A percentile compares a stretch with the other conserved stretches of the same genome.
Evolutionary conservation across 1,139 yeast genomes (phyloP).

Genomic region (Debaryomyces subglobosus): DNA sequence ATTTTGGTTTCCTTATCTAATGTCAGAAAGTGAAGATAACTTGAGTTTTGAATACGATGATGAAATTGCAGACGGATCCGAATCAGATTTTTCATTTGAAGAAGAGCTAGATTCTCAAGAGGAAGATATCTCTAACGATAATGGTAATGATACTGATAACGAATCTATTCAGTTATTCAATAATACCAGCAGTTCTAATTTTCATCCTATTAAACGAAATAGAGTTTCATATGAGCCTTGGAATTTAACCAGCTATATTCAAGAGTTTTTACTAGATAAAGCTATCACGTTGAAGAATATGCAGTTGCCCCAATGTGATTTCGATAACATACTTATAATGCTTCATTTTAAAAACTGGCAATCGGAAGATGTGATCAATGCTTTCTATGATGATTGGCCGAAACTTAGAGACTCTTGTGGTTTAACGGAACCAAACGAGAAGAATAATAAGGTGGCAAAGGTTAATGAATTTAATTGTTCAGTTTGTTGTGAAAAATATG

Average conservation of each 20-base stretch:
- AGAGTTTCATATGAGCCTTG: constrained; percentile 32
- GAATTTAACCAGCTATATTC: constrained; percentile 30
- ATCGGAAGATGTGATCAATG: constrained; percentile 68
- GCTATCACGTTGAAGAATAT: constrained; percentile 23
- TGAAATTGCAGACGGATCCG: constrained; percentile 18
- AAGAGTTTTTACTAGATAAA: constrained; percentile 21
- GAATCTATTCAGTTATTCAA: constrained; percentile 10
- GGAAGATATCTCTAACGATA: constrained; percentile 9
- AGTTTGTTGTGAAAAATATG: constrained; percentile 69
- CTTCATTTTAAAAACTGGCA: constrained; percentile 74
- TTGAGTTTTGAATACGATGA: constrained; percentile 25
- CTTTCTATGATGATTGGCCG: constrained; percentile 58
- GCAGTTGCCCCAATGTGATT: constrained; percentile 34
- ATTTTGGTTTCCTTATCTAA: constrained; percentile 4
- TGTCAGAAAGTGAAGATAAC: constrained; percentile 22
- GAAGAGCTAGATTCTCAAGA: constrained; percentile 12
- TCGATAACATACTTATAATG: constrained; percentile 51
- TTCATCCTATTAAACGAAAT: constrained; percentile 22
- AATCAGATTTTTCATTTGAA: constrained; percentile 17
- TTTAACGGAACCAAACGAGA: constrained; percentile 23
- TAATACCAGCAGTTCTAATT: constrained; percentile 25
- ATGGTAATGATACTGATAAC: constrained; percentile 14
- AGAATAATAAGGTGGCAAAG: constrained; percentile 22
- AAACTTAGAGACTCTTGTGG: constrained; percentile 54
- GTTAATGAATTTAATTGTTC: constrained; percentile 50